Evolutionary conservation across 1,139 yeast species (phyloP), one percentile per base, ranked within the genome.

Genomic region (Kurtzmaniella quercitrusa): DNA sequence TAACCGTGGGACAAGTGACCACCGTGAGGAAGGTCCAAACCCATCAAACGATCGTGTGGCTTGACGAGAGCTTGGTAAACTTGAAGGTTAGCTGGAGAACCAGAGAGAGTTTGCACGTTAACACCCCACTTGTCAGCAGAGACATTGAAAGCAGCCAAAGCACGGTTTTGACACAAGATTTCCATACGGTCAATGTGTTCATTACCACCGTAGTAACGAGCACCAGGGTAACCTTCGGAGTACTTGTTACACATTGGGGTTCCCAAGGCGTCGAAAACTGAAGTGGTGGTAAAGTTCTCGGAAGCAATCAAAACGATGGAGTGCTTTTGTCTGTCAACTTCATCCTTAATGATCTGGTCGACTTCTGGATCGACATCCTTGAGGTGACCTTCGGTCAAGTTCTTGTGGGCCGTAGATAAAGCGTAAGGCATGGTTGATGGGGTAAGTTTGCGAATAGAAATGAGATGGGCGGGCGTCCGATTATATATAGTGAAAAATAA

Each of bases 1-100:
- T 93, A 93, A 61, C 98, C 98, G 69, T 93, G 98, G 42, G 96
- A 87, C 66, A 93, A 80, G 67, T 93, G 98, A 57, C 98, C 98
- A 60, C 98, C 98, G 60, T 91, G 98, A 53, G 98, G 98, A 61
- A 91, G 78, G 64, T 89, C 96, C 54, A 91, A 80, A 59, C 98
- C 98, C 98, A 91, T 91, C 64, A 91, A 75, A 68, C 98, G 81
- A 60, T 89, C 98, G 56, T 89, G 96, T 42, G 94, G 95, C 65
- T 85, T 88, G 84, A 91, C 82, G 54, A 91, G 74, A 45, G 97
- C 97, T 65, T 88, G 94, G 72, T 93, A 93, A 39, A 88, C 96
- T 66, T 93, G 94, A 64, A 93, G 80, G 71, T 93, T 93, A 47
- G 98, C 98, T 50, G 98, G 98, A 26, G 98, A 89, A 52, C 98